Evolutionary conservation across 257 asterid genomes (phyloP).

Genomic region (Primulina eburnea): DNA sequence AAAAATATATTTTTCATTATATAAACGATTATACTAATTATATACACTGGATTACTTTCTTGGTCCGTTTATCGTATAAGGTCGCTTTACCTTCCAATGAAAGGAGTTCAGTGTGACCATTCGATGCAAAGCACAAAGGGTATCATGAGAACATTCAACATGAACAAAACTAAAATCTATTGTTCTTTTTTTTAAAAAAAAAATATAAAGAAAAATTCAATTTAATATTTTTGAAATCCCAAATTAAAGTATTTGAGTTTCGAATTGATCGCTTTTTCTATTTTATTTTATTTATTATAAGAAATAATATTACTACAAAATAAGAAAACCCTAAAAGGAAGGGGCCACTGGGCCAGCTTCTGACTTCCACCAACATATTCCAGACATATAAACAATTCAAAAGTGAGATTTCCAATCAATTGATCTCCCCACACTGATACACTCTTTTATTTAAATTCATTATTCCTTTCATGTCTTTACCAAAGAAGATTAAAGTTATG

Average conservation of each 20-base stretch:
- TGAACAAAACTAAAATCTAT: background rate
- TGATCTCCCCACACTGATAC: slow-evolving; percentile 48
- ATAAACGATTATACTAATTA: no score
- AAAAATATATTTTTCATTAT: no score
- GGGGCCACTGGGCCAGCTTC: slow-evolving; percentile 43
- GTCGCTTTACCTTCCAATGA: slow-evolving; percentile 34
- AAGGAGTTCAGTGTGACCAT: slow-evolving; percentile 43
- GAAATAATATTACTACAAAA: slow-evolving; percentile 21
- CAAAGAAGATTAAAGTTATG: slow-evolving; percentile 31
- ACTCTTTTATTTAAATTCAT: slow-evolving; percentile 54
- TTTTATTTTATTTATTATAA: slow-evolving; percentile 16
- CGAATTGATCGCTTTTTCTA: background rate
- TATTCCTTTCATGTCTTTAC: slow-evolving; percentile 45
- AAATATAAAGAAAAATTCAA: no score
- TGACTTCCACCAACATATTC: slow-evolving; percentile 80
- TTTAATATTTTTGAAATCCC: background rate
- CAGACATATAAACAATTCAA: slow-evolving; percentile 57
- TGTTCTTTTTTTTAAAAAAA: no score
- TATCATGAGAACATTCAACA: background rate
- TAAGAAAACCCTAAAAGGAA: slow-evolving; percentile 32
- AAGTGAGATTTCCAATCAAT: slow-evolving; percentile 65
- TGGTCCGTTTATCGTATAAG: background rate
- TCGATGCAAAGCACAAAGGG: slow-evolving; percentile 46
- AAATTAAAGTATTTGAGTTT: background rate
- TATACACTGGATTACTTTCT: background rate